These are phyloP conservation scores for Coniosporium tulheliwenetii DNA, from an alignment of 2,329 filamentous ascomycete species.

Conservation along the genomic window DNA sequence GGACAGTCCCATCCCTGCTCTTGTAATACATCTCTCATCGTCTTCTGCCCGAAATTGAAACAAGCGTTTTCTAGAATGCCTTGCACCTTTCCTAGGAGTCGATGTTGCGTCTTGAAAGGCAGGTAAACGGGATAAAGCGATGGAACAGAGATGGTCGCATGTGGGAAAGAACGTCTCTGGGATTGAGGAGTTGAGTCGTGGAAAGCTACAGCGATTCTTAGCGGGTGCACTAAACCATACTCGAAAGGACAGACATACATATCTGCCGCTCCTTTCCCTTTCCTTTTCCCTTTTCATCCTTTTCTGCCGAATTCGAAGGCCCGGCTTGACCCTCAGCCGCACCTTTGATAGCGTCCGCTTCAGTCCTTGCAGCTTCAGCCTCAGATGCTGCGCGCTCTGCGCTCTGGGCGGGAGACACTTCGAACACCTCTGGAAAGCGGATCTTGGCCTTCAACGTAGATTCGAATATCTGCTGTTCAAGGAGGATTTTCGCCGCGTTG, in stretches of 20 bases:
- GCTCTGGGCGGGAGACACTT: conserved; percentile 2
- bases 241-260: neutral
- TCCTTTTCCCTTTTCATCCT: neutral
- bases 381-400: conserved; percentile 2
- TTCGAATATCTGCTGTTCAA: conserved; percentile 4
- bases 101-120: conserved; percentile 8
- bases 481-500: conserved; percentile 1
- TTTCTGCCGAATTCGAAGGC: neutral
- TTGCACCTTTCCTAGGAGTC: conserved; percentile 6
- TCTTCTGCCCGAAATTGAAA: conserved; percentile 4
- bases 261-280: neutral
- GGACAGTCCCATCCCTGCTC: conserved; percentile 5
- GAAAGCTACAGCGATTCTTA: neutral
- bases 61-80: conserved; percentile 7
- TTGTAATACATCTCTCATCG: conserved; percentile 5
- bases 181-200: neutral
- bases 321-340: neutral
- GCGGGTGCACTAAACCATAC: neutral
- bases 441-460: conserved; percentile 2
- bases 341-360: conserved; percentile 2
- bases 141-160: conserved; percentile 3
- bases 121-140: conserved; percentile 6
- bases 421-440: conserved; percentile 4
- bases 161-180: neutral
- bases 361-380: conserved; percentile 1